Conservation (phyloP, 2,329 filamentous ascomycete species). For the Aspergillus fructus region DNA sequence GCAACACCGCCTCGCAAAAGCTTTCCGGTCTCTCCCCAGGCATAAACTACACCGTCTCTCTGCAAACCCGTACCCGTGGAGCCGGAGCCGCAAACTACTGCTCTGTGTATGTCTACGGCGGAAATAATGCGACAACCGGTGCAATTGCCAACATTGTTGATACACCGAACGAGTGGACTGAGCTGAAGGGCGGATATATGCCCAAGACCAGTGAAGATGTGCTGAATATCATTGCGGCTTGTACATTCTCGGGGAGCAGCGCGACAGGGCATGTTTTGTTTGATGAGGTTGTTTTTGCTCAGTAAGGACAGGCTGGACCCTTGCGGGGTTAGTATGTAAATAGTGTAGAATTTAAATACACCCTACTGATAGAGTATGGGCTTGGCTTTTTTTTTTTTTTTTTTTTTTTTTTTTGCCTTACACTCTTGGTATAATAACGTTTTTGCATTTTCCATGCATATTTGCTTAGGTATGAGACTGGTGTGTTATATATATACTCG, state of each 20-base stretch:
- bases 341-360: not conserved
- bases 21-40: slow-evolving; percentile 14
- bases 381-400: not conserved
- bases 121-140: slow-evolving; percentile 19
- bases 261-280: not conserved
- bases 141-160: slow-evolving; percentile 10
- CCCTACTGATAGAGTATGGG: not conserved
- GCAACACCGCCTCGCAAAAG: slow-evolving; percentile 21
- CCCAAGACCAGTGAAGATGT: slow-evolving; percentile 13
- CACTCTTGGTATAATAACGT: too few relatives aligned
- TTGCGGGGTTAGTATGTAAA: not conserved
- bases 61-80: slow-evolving; percentile 12
- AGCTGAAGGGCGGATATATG: slow-evolving; percentile 17
- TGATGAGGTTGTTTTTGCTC: not conserved
- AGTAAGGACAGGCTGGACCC: not conserved
- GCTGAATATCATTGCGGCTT: not conserved
- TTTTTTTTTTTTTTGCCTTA: too few relatives aligned
- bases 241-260: slow-evolving; percentile 1
- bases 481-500: too few relatives aligned
- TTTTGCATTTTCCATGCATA: too few relatives aligned
- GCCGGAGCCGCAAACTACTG: slow-evolving; percentile 15
- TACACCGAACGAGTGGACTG: slow-evolving; percentile 17
- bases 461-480: too few relatives aligned
- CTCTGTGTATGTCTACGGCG: slow-evolving; percentile 16
- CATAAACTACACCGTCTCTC: slow-evolving; percentile 20